A percentile compares a stretch with the other conserved stretches of the same genome.
phyloP scores from a whole-genome alignment of 176 grass and related monocot species.

The Oryza longistaminata region DNA sequence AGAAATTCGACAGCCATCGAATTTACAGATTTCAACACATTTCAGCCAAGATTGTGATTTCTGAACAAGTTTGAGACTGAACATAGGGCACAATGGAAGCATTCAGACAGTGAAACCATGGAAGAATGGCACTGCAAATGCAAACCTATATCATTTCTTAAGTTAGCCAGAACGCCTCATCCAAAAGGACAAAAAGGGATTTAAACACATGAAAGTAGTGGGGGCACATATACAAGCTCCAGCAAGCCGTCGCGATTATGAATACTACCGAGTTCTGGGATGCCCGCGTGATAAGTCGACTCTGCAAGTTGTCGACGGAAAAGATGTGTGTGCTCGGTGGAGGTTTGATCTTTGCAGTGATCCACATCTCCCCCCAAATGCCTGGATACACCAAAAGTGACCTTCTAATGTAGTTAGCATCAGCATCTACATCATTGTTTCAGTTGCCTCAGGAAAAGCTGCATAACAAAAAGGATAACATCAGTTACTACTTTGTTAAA shows the following conservation, averaged over 20 bases:
- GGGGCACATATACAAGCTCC: slow-evolving; percentile 43
- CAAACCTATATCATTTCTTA: slow-evolving; percentile 39
- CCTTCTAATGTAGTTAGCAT: slow-evolving; percentile 50
- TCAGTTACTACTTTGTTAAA: background rate
- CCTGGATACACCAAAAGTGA: slow-evolving; percentile 33
- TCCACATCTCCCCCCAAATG: slow-evolving; percentile 25
- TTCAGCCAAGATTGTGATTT: background rate
- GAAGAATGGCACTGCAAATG: slow-evolving; percentile 26
- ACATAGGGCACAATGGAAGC: background rate
- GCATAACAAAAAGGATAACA: slow-evolving; percentile 35
- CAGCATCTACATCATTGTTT: slow-evolving; percentile 34
- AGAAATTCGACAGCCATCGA: background rate
- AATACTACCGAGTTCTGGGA: slow-evolving; percentile 28
- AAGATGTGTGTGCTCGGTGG: slow-evolving; percentile 12
- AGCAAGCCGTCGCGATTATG: background rate
- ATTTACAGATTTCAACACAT: background rate
- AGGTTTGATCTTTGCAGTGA: slow-evolving; percentile 20
- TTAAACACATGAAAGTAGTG: slow-evolving; percentile 23
- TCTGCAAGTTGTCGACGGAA: slow-evolving; percentile 13
- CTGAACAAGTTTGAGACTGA: background rate
- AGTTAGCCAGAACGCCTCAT: slow-evolving; percentile 29
- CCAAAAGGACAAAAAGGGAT: slow-evolving; percentile 11
- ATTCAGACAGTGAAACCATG: slow-evolving; percentile 25
- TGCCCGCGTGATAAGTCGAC: slow-evolving; percentile 22
- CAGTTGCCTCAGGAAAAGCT: slow-evolving; percentile 43